Evolutionary conservation across 768 basidiomycete genomes (phyloP), one percentile per base, ranked within the genome.

Genomic region (Podaxis mareebaensis): DNA sequence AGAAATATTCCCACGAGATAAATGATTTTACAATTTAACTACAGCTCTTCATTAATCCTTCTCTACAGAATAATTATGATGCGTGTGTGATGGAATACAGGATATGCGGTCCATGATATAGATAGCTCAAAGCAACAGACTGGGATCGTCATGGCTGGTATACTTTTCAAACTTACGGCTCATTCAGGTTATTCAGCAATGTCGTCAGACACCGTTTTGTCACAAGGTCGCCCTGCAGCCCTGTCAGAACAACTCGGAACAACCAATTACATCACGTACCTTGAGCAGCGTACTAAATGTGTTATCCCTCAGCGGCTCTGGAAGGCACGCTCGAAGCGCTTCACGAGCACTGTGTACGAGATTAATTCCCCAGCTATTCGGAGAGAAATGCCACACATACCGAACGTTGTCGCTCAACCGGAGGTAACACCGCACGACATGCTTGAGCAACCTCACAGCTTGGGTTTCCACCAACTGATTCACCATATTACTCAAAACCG

Each of bases 401-500:
- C 95, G 86, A 62, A 96, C 79, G 71, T 99, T 99, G 77, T 99
- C 97, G 72, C 94, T 96, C 68, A 99, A 80, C 48, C 97, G 85
- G 65, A 99, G 77, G 74, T 99, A 99, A 76, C 97, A 99, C 61
- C 97, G 85, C 33, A 99, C 97, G 57, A 99, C 97, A 73, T 99
- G 97, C 76, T 99, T 99, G 68, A 99, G 79, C 53, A 99, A 79
- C 69, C 97, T 81, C 30, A 99, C 96, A 11, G 97, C 97, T 75
- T 98, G 97, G 2, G 93, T 97, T 77, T 99, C 96, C 59, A 99
- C 96, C 54, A 99, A 84, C 73, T 98, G 95, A 71, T 91, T 92
- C 67, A 99, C 97, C 97, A 99, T 99, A 75, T 97, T 98, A 80
- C 92, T 93, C 64, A 99, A 83, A 15, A 99, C 97, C 7, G 96